Base-by-base conservation (phyloP, 2,329 filamentous ascomycete species). In the Aaosphaeria pasadenensis region DNA sequence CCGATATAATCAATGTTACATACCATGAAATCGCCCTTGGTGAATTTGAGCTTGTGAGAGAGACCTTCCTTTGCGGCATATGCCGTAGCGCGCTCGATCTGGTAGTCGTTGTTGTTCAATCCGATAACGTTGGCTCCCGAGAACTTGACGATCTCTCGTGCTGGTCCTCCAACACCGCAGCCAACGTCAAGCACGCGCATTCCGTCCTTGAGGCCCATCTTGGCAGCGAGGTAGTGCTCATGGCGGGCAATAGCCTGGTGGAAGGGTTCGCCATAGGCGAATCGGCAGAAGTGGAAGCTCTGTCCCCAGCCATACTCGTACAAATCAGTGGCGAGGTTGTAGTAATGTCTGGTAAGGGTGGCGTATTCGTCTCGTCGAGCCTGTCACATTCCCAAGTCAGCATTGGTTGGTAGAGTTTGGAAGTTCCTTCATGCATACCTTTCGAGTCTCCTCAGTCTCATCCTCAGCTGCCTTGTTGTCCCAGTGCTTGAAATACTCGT, bases 91-190 rank as follows among this genome's bases (percentile, higher is more conserved):
- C 94, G 89, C 70, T 96, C 84, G 58, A 97, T 96, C 77, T 97
- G 94, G 79, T 99, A 99, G 76, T 96, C 90, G 74, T 97, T 97
- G 84, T 96, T 97, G 84, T 97, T 99, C 70, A 97, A 76, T 39
- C 94, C 94, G 28, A 90, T 87, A 54, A 97, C 82, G 62, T 96
- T 90, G 61, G 84, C 87, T 52, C 89, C 92, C 7, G 89, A 87
- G 76, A 99, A 99, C 76, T 95, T 95, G 75, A 89, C 89, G 63
- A 99, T 97, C 77, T 97, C 91, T 53, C 91, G 84, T 5, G 92
- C 94, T 24, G 94, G 94, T 42, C 94, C 94, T 63, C 94, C 94
- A 47, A 97, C 91, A 81, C 94, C 94, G 65, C 94, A 99, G 52
- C 94, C 94, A 50, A 99, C 94, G 66, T 99, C 94, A 30, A 99